These are phyloP conservation scores for Lentinula aciculospora DNA, from an alignment of 768 basidiomycete genomes.

Conservation along the genomic window DNA sequence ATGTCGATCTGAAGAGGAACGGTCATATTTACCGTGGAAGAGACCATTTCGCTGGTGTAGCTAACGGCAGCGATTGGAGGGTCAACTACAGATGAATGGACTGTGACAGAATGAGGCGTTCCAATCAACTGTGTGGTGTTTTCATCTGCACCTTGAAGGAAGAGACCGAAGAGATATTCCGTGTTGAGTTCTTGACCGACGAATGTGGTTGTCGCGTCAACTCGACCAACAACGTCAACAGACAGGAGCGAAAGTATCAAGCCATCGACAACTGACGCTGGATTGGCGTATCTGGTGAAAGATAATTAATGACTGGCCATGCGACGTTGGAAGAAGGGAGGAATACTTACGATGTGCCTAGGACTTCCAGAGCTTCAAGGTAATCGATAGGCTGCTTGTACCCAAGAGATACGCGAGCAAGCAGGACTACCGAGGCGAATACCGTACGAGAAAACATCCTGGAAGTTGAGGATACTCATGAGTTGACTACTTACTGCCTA, in stretches of 20 bases:
- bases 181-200: slow-evolving; percentile 2
- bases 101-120: neutral
- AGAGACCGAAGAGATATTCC: slow-evolving; percentile 6
- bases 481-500: too few species aligned
- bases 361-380: neutral
- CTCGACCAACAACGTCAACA: neutral
- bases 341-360: neutral
- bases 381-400: neutral
- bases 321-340: too few species aligned
- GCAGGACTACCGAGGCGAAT: neutral
- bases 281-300: neutral
- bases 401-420: neutral
- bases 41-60: neutral
- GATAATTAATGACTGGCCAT: neutral
- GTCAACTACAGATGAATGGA: slow-evolving; percentile 5
- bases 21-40: slow-evolving; percentile 4
- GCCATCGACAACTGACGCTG: neutral
- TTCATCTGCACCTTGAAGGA: neutral
- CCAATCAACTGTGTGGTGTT: slow-evolving; percentile 8
- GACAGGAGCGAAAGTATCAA: neutral
- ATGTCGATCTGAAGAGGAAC: slow-evolving; percentile 8
- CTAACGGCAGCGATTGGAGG: slow-evolving; percentile 1
- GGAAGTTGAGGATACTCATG: neutral
- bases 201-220: slow-evolving; percentile 1
- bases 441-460: neutral